These are phyloP conservation scores for Epichloe brachyelytri DNA, from an alignment of 2,329 filamentous ascomycete species.

Conservation along the genomic window DNA sequence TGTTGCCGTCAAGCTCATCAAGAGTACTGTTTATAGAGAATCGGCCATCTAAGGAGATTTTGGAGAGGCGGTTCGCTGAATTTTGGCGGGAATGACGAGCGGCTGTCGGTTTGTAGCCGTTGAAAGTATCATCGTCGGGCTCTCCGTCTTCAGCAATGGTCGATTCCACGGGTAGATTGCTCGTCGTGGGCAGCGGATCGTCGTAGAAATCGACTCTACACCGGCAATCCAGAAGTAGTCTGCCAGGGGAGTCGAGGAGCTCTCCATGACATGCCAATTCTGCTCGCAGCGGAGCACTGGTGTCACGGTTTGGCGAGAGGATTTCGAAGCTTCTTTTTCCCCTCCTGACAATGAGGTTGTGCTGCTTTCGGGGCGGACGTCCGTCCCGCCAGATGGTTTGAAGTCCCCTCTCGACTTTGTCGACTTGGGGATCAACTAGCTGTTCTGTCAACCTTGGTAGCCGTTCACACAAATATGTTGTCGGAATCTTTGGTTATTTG, in stretches of 20 bases:
- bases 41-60: conserved; percentile 34
- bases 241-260: conserved; percentile 51
- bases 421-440: background rate
- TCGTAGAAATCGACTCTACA: conserved; percentile 54
- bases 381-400: conserved; percentile 1
- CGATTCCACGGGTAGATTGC: conserved; percentile 31
- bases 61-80: conserved; percentile 46
- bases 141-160: conserved; percentile 54
- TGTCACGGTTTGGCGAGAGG: background rate
- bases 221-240: conserved; percentile 69
- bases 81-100: conserved; percentile 49
- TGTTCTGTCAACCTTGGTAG: background rate
- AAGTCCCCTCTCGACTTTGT: background rate
- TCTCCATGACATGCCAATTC: conserved; percentile 41
- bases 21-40: conserved; percentile 40
- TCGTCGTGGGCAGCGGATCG: conserved; percentile 29
- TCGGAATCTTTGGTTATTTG: background rate
- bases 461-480: background rate
- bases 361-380: conserved; percentile 1
- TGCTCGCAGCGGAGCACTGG: conserved; percentile 7
- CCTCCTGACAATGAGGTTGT: background rate
- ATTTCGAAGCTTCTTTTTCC: background rate
- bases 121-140: conserved; percentile 29
- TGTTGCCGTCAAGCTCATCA: conserved; percentile 46
- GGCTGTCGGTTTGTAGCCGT: conserved; percentile 14